Evolutionary conservation across 768 basidiomycete species (phyloP).

Genomic region (Leccinum pellstonianum): DNA sequence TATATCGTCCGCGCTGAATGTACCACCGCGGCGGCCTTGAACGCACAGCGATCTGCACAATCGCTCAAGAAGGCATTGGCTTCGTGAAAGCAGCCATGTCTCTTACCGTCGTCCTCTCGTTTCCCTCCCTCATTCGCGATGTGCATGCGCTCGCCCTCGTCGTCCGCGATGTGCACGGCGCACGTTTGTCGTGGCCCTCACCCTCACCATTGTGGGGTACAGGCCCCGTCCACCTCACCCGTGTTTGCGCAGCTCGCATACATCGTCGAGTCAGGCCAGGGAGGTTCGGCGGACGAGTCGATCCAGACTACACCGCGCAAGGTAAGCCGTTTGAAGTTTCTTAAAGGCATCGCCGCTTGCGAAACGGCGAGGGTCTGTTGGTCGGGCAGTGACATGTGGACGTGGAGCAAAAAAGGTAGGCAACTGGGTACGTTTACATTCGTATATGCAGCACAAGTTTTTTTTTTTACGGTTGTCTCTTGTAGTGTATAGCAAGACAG

Average conservation of each 20-base stretch:
- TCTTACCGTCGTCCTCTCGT: no score
- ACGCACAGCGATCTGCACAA: no score
- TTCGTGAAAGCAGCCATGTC: no score
- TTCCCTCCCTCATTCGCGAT: no score
- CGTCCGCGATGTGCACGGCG: no score
- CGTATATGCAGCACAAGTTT: background rate
- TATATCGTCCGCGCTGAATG: constrained; percentile 24
- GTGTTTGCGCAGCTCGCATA: constrained; percentile 85
- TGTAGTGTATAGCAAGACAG: constrained; percentile 57
- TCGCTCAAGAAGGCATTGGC: no score
- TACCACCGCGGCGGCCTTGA: no score
- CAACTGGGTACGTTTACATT: constrained; percentile 65
- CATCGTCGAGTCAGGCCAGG: constrained; percentile 54
- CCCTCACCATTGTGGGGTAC: no score
- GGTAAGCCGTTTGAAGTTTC: constrained; percentile 69
- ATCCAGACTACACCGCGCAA: constrained; percentile 76
- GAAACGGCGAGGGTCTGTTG: constrained; percentile 88
- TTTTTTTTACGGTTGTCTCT: background rate
- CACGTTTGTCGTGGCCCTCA: no score
- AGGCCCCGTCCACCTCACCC: no score
- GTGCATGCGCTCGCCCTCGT: no score
- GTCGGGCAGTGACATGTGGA: constrained; percentile 70
- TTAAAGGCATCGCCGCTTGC: constrained; percentile 83
- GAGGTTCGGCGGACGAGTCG: constrained; percentile 59
- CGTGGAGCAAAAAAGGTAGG: constrained; percentile 93